These are phyloP conservation scores for Suaeda aralocaspica DNA, from an alignment of 148 eudicot genomes.

Conservation along the genomic window DNA sequence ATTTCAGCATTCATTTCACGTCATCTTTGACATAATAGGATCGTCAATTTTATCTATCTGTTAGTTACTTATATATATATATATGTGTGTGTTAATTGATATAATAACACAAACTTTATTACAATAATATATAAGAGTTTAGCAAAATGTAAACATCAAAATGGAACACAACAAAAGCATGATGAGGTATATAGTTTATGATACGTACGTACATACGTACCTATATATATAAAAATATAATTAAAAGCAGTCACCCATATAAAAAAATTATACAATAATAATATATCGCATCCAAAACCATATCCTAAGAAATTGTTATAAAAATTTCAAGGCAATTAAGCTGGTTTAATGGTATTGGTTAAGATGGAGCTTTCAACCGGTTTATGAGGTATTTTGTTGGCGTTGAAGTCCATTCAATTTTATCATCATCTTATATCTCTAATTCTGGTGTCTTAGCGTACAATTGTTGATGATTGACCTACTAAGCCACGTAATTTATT, in stretches of 20 bases:
- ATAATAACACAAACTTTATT: too few relatives aligned
- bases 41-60: too few relatives aligned
- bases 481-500: conserved; percentile 17
- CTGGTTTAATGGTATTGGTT: conserved; percentile 5
- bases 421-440: not conserved
- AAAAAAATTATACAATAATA: not conserved
- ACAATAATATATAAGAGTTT: too few relatives aligned
- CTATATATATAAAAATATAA: too few relatives aligned
- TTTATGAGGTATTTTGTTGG: conserved; percentile 15
- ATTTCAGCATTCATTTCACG: too few relatives aligned
- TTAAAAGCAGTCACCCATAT: not conserved
- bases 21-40: too few relatives aligned
- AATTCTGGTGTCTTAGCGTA: conserved; percentile 5
- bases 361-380: conserved; percentile 26
- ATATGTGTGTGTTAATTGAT: too few relatives aligned
- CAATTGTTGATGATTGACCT: conserved; percentile 14
- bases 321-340: conserved; percentile 10
- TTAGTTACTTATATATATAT: too few relatives aligned
- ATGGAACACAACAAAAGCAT: too few relatives aligned
- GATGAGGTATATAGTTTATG: too few relatives aligned
- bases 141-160: too few relatives aligned
- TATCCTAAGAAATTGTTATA: not conserved
- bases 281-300: not conserved
- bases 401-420: conserved; percentile 19
- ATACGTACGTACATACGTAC: too few relatives aligned